Evolutionary conservation across 306 rosid genomes (phyloP).

Genomic region (Carpinus fangiana): DNA sequence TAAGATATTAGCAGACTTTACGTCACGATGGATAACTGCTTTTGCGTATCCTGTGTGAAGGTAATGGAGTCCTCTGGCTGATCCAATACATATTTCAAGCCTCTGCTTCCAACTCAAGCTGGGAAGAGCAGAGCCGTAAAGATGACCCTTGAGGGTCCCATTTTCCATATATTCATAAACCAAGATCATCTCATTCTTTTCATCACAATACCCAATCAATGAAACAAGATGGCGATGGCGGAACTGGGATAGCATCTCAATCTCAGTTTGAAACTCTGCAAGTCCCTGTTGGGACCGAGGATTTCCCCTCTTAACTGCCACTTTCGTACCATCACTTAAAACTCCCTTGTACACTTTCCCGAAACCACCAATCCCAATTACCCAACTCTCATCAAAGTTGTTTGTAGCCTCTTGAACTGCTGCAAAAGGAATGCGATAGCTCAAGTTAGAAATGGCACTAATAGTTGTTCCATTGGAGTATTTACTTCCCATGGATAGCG

Average conservation of each 20-base stretch:
- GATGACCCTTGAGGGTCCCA: slow-evolving; percentile 85
- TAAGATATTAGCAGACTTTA: slow-evolving; percentile 84
- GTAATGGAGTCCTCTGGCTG: slow-evolving; percentile 94
- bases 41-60: slow-evolving; percentile 90
- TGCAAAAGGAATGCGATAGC: slow-evolving; percentile 61
- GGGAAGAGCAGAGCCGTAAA: slow-evolving; percentile 70
- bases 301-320: slow-evolving; percentile 90
- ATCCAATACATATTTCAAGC: slow-evolving; percentile 84
- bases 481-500: slow-evolving; percentile 83
- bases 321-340: slow-evolving; percentile 69
- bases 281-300: slow-evolving; percentile 83
- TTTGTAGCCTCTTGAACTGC: slow-evolving; percentile 78
- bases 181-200: slow-evolving; percentile 85
- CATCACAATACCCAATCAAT: slow-evolving; percentile 86
- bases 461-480: slow-evolving; percentile 36
- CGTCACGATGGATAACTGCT: slow-evolving; percentile 90
- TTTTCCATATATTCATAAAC: slow-evolving; percentile 90
- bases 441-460: slow-evolving; percentile 36
- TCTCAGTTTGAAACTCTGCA: slow-evolving; percentile 83
- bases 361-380: slow-evolving; percentile 81
- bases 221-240: slow-evolving; percentile 95
- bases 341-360: slow-evolving; percentile 87
- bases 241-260: slow-evolving; percentile 85
- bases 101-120: slow-evolving; percentile 85
- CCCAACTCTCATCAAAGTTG: slow-evolving; percentile 79